Evolutionary conservation across 768 basidiomycete species (phyloP).

Genomic region (Boletus coccyginus): DNA sequence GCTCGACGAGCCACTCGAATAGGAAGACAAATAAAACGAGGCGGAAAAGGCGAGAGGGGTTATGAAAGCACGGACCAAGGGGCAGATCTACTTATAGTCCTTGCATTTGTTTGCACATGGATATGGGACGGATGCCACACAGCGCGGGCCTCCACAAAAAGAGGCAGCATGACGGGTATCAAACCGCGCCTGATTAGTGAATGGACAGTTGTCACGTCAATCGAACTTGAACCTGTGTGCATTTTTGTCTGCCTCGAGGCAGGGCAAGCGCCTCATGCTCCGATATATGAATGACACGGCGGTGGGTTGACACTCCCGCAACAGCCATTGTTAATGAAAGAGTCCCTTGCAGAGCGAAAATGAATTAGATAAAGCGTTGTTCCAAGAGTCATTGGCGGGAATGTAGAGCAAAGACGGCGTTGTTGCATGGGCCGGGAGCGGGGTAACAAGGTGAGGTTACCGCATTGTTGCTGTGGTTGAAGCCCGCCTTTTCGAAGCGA

Average conservation of each 20-base stretch:
- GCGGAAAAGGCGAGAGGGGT: not conserved
- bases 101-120: slow-evolving; percentile 11
- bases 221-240: not conserved
- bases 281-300: slow-evolving; percentile 3
- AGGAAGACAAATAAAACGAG: slow-evolving; percentile 6
- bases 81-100: slow-evolving; percentile 17
- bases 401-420: not conserved
- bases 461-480: not conserved
- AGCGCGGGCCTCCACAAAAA: slow-evolving; percentile 6
- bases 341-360: not conserved
- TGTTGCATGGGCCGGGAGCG: not conserved
- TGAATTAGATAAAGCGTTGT: too few species aligned
- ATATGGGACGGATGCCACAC: slow-evolving; percentile 14
- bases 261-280: slow-evolving; percentile 5
- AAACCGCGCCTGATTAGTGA: slow-evolving; percentile 3
- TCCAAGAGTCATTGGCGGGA: not conserved
- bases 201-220: not conserved
- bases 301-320: not conserved
- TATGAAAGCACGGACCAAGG: not conserved
- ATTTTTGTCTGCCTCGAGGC: slow-evolving; percentile 16
- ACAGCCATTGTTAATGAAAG: not conserved
- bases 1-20: slow-evolving; percentile 21
- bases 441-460: not conserved
- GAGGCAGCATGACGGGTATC: not conserved
- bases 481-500: too few species aligned